A percentile compares a stretch with the other conserved stretches of the same genome.
These are phyloP conservation scores for Acanthamoeba royreba DNA, from an alignment of 208 protist genomes.

Conservation along the genomic window DNA sequence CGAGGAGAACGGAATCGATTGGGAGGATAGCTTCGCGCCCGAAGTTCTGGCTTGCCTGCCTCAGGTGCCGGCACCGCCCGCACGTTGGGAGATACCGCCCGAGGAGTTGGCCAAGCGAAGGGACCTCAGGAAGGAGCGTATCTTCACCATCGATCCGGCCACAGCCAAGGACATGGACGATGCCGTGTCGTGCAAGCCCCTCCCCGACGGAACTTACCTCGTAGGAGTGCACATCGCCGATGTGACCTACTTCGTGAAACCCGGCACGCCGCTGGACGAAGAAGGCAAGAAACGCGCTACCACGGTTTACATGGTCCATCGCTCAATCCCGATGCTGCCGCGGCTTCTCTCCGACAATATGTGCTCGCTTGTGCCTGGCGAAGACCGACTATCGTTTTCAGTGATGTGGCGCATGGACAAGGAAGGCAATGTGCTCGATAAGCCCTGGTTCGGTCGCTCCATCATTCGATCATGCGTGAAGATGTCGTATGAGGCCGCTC, in stretches of 20 bases:
- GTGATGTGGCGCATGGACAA: conserved; percentile 80
- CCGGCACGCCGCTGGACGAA: conserved; percentile 80
- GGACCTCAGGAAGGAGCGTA: conserved; percentile 72
- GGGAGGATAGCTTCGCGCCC: conserved; percentile 51
- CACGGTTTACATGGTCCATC: conserved; percentile 83
- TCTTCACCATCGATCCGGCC: conserved; percentile 85
- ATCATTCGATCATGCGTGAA: conserved; percentile 82
- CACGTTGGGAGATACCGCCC: conserved; percentile 59
- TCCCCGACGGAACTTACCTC: conserved; percentile 72
- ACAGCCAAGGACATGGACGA: conserved; percentile 87
- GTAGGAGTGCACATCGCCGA: conserved; percentile 94
- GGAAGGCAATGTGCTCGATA: conserved; percentile 57
- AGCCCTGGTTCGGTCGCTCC: conserved; percentile 48
- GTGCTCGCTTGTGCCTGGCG: conserved; percentile 85
- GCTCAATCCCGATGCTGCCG: conserved; percentile 79
- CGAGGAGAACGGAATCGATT: conserved; percentile 70
- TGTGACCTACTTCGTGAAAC: conserved; percentile 88
- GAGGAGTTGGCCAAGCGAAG: conserved; percentile 65
- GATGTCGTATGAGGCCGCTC: conserved; percentile 82
- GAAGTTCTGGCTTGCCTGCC: conserved; percentile 51
- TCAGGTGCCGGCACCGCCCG: not conserved
- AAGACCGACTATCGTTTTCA: conserved; percentile 88
- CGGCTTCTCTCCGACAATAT: conserved; percentile 85
- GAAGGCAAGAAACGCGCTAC: conserved; percentile 83
- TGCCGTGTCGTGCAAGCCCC: conserved; percentile 70